A percentile compares a stretch with the other conserved stretches of the same genome.
Conservation (phyloP, 192 early-diverging fungal genomes). For the Backusella parvicylindrica region DNA sequence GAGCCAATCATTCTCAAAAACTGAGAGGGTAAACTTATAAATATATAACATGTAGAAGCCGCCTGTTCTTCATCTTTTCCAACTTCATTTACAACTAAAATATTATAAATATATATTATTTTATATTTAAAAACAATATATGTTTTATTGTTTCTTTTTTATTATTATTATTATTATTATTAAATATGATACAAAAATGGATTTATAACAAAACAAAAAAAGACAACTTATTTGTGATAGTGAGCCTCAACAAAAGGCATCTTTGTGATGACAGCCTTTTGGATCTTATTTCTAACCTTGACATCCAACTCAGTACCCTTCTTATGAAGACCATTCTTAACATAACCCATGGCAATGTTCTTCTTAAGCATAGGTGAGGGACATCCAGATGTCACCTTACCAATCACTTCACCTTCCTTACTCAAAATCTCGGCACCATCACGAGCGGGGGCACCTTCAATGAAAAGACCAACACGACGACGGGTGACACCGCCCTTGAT, state of each 20-base stretch:
- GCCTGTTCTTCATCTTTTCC: no score
- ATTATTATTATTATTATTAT: background rate
- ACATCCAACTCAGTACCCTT: slow-evolving; percentile 85
- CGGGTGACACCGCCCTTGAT: slow-evolving; percentile 75
- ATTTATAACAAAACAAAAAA: background rate
- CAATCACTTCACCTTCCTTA: slow-evolving; percentile 62
- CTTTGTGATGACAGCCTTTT: slow-evolving; percentile 82
- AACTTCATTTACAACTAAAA: no score
- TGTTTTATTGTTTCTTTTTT: background rate
- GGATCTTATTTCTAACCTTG: slow-evolving; percentile 81
- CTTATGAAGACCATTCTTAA: slow-evolving; percentile 87
- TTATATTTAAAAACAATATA: no score
- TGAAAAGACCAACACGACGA: slow-evolving; percentile 85
- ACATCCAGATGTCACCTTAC: slow-evolving; percentile 87
- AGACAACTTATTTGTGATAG: slow-evolving; percentile 61
- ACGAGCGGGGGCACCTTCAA: slow-evolving; percentile 93
- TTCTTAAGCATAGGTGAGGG: slow-evolving; percentile 89
- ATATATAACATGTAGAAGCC: no score
- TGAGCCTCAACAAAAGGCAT: slow-evolving; percentile 92
- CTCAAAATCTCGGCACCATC: slow-evolving; percentile 66
- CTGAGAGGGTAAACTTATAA: no score
- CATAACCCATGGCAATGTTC: slow-evolving; percentile 98
- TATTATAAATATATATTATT: no score
- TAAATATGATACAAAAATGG: background rate
- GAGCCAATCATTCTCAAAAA: no score